Base-by-base conservation (phyloP, 495 filamentous ascomycete genomes). In the Acidiella bohemica region DNA sequence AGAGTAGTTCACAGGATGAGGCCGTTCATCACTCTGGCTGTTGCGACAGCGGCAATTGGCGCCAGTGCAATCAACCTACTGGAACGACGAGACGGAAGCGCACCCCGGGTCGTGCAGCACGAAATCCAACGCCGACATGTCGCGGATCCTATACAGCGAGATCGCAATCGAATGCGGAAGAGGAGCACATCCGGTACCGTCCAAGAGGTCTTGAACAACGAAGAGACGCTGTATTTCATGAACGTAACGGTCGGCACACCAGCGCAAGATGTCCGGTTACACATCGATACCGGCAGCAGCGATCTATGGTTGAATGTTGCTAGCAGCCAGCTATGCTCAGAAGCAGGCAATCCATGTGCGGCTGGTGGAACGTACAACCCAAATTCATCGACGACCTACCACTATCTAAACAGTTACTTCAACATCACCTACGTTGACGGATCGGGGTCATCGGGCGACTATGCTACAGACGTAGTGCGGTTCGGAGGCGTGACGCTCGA, bases 341-440 rank as follows among this genome's bases (percentile, higher is more conserved):
- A 51, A 2, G 42, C 28, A 36, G 44, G 41, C 4, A 36, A 55
- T 43, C 49, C 26, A 10, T 65, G 63, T 41, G 40, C 17, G 1
- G 51, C 46, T 4, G 55, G 60, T 13, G 63, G 63, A 18, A 60
- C 57, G 4, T 66, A 84, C 56, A 50, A 71, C 35, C 66, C 80
- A n/a, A 82, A 80, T 51, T 57, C 62, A 0, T 94, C 87, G 2
- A 81, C 79, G n/a, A 80, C 88, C 0, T 92, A 86, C 60, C 51
- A 71, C 38, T 87, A 75, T 54, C 59, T 94, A 27, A 74, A 73
- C 23, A 74, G 68, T 47, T 70, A 81, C 26, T 97, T 97, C 65
- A 81, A 88, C 51, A 95, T 97, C 42, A 75, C 75, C 7, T 97
- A 97, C 54, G 82, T 84, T 19, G 90, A 96, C 59, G 81, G 81